Conservation (phyloP, 164 flowering plant genomes). For the Tetracentron sinense region DNA sequence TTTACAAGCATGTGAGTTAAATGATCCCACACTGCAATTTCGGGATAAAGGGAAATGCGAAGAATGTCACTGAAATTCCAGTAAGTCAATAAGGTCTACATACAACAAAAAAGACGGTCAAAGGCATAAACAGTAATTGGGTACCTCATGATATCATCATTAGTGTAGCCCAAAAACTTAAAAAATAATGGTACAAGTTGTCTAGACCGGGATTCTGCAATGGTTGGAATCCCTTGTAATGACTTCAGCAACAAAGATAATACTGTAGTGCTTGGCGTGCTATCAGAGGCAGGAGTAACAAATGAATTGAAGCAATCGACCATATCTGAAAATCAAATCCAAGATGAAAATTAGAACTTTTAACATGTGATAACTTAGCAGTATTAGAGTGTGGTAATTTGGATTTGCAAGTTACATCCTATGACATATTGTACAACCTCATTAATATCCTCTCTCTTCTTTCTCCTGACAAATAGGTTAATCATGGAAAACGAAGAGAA, state of each 20-base stretch:
- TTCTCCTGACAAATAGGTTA: too few relatives aligned
- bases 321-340: constrained; percentile 45
- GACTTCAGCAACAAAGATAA: constrained; percentile 67
- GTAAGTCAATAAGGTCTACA: neutral
- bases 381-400: neutral
- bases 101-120: neutral
- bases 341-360: neutral
- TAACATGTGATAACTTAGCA: neutral
- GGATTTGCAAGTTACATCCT: neutral
- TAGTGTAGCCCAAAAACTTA: constrained; percentile 66
- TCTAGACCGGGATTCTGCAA: constrained; percentile 58
- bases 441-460: neutral
- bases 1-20: constrained; percentile 38
- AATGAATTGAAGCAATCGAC: constrained; percentile 38
- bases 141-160: constrained; percentile 46
- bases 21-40: constrained; percentile 50
- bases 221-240: constrained; percentile 53
- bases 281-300: constrained; percentile 37
- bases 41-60: constrained; percentile 3
- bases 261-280: constrained; percentile 51
- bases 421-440: neutral
- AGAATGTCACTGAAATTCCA: neutral
- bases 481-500: too few relatives aligned
- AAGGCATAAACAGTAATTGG: neutral
- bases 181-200: constrained; percentile 66